Base-by-base conservation (phyloP, 31 red algal species). In the Endocladia muricata region DNA sequence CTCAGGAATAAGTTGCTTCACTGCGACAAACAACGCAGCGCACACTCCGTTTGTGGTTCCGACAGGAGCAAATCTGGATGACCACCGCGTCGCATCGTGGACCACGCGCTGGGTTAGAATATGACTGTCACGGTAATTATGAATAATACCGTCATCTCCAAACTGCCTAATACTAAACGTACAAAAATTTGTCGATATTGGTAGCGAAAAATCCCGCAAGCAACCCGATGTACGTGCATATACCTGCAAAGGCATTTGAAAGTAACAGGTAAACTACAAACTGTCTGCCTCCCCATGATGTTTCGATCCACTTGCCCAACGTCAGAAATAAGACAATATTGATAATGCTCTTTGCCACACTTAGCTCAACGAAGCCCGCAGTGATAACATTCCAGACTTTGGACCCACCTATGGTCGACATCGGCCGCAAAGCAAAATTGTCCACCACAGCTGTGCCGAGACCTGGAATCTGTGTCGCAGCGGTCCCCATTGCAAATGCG, bases 1-100 rank as follows among this genome's bases (percentile, higher is more conserved):
- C 17, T 84, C 70, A 6, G 88, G 79, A 51, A 78, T 84, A 33
- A 79, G 61, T 48, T 92, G 79, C 29, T 79, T 85, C 79, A 92
- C 42, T 25, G 61, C 78, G 22, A 92, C 37, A 11, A 92, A 63
- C 34, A 92, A 29, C 17, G 71, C 54, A 8, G 62, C 78, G 38
- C 70, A 68, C 41, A 92, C 41, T 35, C 69, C 88, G 76, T 70
- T 77, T 31, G 78, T 80, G 2, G 78, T 83, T 15, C 52, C 81
- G 40, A 92, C 49, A 11, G 88, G 88, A 5, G 79, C 70, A 56
- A 85, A 92, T 3, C 88, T 91, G 38, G 34, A 42, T 11, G 6
- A 2, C 2, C 28, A 37, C 35, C 32, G 26, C 19, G 54, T 61
- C 52, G 61, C 37, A 5, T 79, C 49, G 19, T 23, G 3, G 36